Conservation (phyloP, 2,329 filamentous ascomycete species). For the Chaetomiaceae sp. region DNA sequence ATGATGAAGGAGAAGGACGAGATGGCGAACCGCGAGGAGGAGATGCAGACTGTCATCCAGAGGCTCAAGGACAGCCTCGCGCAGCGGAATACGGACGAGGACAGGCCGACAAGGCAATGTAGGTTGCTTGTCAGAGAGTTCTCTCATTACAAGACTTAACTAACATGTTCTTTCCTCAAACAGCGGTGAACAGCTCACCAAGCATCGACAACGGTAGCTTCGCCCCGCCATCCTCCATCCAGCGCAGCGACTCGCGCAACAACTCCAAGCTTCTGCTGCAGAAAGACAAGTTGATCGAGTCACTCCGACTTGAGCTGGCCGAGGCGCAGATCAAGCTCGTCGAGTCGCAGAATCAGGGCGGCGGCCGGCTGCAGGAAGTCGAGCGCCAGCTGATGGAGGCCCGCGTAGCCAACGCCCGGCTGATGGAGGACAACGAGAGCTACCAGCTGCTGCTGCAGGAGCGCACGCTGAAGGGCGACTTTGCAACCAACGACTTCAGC, state of each 20-base stretch:
- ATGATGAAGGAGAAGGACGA: conserved; percentile 91
- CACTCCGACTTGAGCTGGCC: conserved; percentile 81
- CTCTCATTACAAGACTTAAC: background rate
- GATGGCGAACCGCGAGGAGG: conserved; percentile 74
- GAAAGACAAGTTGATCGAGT: conserved; percentile 95
- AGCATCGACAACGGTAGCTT: conserved; percentile 72
- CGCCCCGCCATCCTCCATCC: conserved; percentile 75
- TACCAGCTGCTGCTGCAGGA: conserved; percentile 93
- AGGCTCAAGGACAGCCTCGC: conserved; percentile 83
- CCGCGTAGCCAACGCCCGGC: conserved; percentile 87
- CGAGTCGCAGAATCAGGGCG: conserved; percentile 88
- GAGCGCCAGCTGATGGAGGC: conserved; percentile 85
- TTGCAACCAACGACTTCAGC: conserved; percentile 75
- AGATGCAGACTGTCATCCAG: conserved; percentile 85
- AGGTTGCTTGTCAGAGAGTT: conserved; percentile 26
- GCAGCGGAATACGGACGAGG: conserved; percentile 61
- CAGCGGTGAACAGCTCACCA: conserved; percentile 53
- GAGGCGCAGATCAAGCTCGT: conserved; percentile 94
- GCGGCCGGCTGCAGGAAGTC: conserved; percentile 80
- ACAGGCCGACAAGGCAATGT: conserved; percentile 54
- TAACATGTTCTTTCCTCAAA: conserved; percentile 11
- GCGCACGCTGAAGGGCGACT: conserved; percentile 91
- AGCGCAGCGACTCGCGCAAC: conserved; percentile 82
- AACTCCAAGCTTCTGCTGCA: conserved; percentile 86
- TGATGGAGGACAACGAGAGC: conserved; percentile 98